Evolutionary conservation across 305 asterid species (phyloP), one percentile per base, ranked within the genome.

Genomic region (Andrographis paniculata): DNA sequence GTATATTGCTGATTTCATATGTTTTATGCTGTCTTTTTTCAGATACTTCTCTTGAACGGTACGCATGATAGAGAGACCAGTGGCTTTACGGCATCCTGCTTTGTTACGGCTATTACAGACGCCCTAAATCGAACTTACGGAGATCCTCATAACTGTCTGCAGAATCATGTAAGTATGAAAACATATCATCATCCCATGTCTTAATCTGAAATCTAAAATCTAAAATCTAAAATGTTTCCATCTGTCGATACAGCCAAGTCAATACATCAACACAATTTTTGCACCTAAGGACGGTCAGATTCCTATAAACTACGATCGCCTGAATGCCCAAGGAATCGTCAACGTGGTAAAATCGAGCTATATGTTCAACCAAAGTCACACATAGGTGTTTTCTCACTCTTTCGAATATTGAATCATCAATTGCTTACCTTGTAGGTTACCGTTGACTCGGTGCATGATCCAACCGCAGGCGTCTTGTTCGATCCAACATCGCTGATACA

Each of bases 41-140:
- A 84, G 97, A 92, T 88, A 53, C 89, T 88, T 66, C 62, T 88
- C 53, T 77, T 88, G 77, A 88, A 84, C 52, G 89, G 94, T 60
- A 72, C 92, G 20, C 79, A 67, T 57, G 97, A 88, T 65, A 77
- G 97, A 60, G 97, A 88, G 72, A 76, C 95, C 46, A 50, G 75
- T 64, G 81, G 79, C 64, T 73, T 85, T 56, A 71, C 75, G 28
- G 95, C 94, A 61, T 82, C 91, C 47, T 62, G 79, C 78, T 85
- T 82, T 67, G 91, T 82, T 55, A 81, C 94, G 47, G 84, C 95
- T 35, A 79, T 85, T 51, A 59, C 94, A 0, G 83, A 75, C 74
- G 93, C 95, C 52, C 46, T 85, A 59, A 85, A 82, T 72, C 73
- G 95, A 65, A 81, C 91, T 1, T 67, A 74, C 41, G 95, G 91